Conservation (phyloP, 768 basidiomycete species). For the Austroboletus festivus region DNA sequence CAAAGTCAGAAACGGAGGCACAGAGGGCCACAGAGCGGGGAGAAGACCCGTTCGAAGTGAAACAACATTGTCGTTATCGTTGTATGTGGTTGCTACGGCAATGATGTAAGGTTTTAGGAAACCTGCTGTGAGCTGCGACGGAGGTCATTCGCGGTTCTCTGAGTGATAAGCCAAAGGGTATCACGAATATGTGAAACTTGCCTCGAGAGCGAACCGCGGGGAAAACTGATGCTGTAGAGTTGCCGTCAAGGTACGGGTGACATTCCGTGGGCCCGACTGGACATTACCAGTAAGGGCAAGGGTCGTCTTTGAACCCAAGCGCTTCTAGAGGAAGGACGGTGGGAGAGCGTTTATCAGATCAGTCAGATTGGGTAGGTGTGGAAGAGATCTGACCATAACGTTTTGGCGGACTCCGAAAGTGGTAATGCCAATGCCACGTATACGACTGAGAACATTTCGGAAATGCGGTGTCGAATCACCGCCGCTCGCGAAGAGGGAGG, state of each 20-base stretch:
- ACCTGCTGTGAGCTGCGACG: conserved; percentile 37
- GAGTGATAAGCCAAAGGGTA: conserved; percentile 8
- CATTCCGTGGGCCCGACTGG: conserved; percentile 20
- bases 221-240: conserved; percentile 78
- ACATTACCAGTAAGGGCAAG: conserved; percentile 40
- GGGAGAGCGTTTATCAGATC: conserved; percentile 22
- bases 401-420: conserved; percentile 41
- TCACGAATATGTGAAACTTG: conserved; percentile 24
- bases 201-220: conserved; percentile 53
- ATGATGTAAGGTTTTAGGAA: conserved; percentile 41
- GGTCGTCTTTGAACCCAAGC: conserved; percentile 44
- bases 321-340: conserved; percentile 43
- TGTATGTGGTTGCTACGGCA: conserved; percentile 45
- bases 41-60: conserved; percentile 37
- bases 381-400: conserved; percentile 37
- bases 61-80: conserved; percentile 45
- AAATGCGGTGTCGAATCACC: conserved; percentile 27
- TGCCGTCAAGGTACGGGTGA: conserved; percentile 51
- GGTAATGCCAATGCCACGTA: conserved; percentile 35
- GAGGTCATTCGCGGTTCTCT: conserved; percentile 14
- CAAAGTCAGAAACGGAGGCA: conserved; percentile 42
- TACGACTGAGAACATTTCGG: conserved; percentile 31
- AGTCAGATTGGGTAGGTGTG: conserved; percentile 13
- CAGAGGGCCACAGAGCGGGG: conserved; percentile 30
- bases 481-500: conserved; percentile 42